Evolutionary conservation across 1,284 basidiomycete genomes (phyloP), one percentile per base, ranked within the genome.

Genomic region (Inonotus obliquus): DNA sequence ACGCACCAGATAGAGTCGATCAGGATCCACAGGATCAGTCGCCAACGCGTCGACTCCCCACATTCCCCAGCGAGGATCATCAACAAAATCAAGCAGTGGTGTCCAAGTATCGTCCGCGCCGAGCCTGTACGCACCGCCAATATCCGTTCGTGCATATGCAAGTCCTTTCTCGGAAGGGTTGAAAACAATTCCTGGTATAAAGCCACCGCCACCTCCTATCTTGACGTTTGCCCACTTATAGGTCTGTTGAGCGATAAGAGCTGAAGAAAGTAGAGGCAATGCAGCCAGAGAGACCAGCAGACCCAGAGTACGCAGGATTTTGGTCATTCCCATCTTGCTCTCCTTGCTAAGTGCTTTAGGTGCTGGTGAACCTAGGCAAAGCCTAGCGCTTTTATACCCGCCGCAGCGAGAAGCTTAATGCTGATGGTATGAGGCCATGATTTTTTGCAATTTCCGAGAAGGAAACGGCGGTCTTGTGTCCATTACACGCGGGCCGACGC

Each of bases 171-270:
- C 64, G 44, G 68, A 71, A 2, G 84, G 80, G 66, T 85, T 86
- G 73, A 87, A 87, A 27, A 87, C 75, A 62, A 86, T 83, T 52
- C 81, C 79, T 19, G 82, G 80, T 19, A 82, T 72, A 74, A 73
- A 84, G 69, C 77, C 78, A 53, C 78, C 77, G 19, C 79, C 78
- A 32, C 77, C 79, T 10, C 78, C 79, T 53, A 85, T 83, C 68
- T 83, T 83, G 63, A 85, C 84, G 65, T 85, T 85, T 65, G 81
- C 81, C 83, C 84, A 86, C n/a, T 74, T 79, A 68, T 84, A 84
- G 0, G 75, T 58, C 65, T 84, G 82, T 0, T 80, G 76, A 23
- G 77, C 72, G 32, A 77, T 76, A 14, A 79, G 78, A 17, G 61
- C 61, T 14, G 41, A 48, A 4, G 55, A 44, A 19, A 44, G 55